Evolutionary conservation across 306 rosid species (phyloP).

Genomic region (Acacia melanoxylon): DNA sequence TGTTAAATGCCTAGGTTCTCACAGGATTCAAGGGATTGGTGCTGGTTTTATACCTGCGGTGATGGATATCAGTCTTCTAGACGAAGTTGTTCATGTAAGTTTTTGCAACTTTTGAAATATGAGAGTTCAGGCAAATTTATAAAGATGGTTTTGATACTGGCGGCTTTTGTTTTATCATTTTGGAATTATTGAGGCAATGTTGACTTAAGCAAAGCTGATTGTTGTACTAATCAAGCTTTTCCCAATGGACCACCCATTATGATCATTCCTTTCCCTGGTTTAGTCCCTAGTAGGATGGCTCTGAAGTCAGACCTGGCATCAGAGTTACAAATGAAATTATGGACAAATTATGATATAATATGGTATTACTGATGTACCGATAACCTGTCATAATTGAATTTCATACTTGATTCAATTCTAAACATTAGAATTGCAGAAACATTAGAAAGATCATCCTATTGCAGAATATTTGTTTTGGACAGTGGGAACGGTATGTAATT

Average conservation of each 20-base stretch:
- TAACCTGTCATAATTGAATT: slow-evolving; percentile 1
- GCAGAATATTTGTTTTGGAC: slow-evolving; percentile 2
- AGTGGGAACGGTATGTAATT: slow-evolving; percentile 6
- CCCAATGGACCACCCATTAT: neutral
- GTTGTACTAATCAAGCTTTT: slow-evolving; percentile 8
- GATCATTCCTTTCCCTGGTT: slow-evolving; percentile 11
- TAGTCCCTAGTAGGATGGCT: slow-evolving; percentile 5
- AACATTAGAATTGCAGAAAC: neutral
- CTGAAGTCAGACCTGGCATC: slow-evolving; percentile 4
- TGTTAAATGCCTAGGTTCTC: slow-evolving; percentile 63
- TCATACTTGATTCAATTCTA: neutral
- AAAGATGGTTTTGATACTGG: neutral
- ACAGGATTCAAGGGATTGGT: slow-evolving; percentile 93
- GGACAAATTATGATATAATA: neutral
- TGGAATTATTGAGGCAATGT: slow-evolving; percentile 14
- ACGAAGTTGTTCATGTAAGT: slow-evolving; percentile 74
- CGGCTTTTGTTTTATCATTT: neutral
- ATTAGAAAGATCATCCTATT: slow-evolving; percentile 23
- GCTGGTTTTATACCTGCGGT: slow-evolving; percentile 87
- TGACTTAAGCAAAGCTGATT: slow-evolving; percentile 1
- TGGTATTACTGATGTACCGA: neutral
- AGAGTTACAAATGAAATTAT: neutral
- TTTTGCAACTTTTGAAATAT: slow-evolving; percentile 22
- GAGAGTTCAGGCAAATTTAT: neutral
- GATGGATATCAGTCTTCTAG: slow-evolving; percentile 63